Evolutionary conservation across 2,329 filamentous ascomycete genomes (phyloP), one percentile per base, ranked within the genome.

Genomic region (Venturiaceae sp.): DNA sequence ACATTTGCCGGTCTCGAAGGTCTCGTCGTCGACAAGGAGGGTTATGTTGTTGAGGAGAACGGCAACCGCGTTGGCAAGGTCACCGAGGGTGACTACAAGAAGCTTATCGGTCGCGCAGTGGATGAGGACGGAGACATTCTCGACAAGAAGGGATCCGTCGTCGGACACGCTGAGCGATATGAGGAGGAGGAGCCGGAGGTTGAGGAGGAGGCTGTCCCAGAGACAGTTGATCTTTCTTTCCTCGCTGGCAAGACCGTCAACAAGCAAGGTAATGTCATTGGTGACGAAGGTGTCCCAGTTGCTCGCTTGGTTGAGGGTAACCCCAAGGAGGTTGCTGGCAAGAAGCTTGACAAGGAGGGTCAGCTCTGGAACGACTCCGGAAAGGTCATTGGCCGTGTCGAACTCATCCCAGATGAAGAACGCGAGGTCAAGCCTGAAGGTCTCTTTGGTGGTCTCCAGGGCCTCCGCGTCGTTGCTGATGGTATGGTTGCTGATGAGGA

Each of bases 401-500:
- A 83, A 65, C 73, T 83, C 39, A 82, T 83, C 39, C 81, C 81
- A 6, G 75, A 80, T 55, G 75, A 78, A 57, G 79, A 83, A 68
- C 78, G 78, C 46, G 79, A 82, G 61, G 74, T 72, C 60, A 78
- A 77, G 62, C 72, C 78, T 19, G 85, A 88, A 61, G 86, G 85
- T 0, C 83, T 84, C 13, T 90, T 90, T 67, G 80, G 84, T 19
- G 85, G 86, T 64, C 80, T 86, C 21, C 74, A 80, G 39, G 83
- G 83, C 54, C 81, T 84, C 61, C 84, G 81, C 5, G 83, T 89
- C 34, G 79, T 79, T 69, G 87, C 86, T 71, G 85, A 87, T 41
- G 86, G 86, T 55, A 86, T 83, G 60, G 77, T 89, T 36, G 80
- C 95, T 78, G 80, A 96, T 83, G 70, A 86, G 80, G 79, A 95